Percentiles rank a stretch among this genome's conserved stretches.
These are phyloP conservation scores for Dactylellina leptospora DNA, from an alignment of 2,329 filamentous ascomycete genomes.

Conservation along the genomic window DNA sequence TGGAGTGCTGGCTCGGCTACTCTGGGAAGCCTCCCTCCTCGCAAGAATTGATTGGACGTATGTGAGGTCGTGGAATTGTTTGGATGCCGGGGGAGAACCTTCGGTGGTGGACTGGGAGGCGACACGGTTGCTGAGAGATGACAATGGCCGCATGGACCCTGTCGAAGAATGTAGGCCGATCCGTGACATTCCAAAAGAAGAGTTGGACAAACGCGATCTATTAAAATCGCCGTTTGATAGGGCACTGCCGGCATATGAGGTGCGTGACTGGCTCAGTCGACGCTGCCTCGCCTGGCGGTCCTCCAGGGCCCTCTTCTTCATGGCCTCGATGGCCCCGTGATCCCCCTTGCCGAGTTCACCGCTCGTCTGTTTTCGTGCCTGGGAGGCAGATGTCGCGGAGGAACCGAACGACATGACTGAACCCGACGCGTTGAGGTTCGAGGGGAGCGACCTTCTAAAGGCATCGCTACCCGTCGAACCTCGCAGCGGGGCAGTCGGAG, in stretches of 20 bases:
- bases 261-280: slow-evolving; percentile 24
- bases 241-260: slow-evolving; percentile 35
- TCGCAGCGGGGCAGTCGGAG: background rate
- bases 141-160: slow-evolving; percentile 32
- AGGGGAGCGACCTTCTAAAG: slow-evolving; percentile 19
- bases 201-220: slow-evolving; percentile 32
- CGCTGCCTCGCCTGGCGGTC: slow-evolving; percentile 19
- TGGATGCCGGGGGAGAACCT: slow-evolving; percentile 7
- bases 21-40: slow-evolving; percentile 28
- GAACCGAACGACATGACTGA: slow-evolving; percentile 33
- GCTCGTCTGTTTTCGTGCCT: slow-evolving; percentile 27
- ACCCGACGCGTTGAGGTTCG: slow-evolving; percentile 35
- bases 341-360: slow-evolving; percentile 43
- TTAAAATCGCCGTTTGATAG: slow-evolving; percentile 23
- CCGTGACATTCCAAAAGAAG: slow-evolving; percentile 45
- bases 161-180: slow-evolving; percentile 48
- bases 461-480: slow-evolving; percentile 1
- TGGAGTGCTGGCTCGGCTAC: slow-evolving; percentile 35
- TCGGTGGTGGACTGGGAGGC: background rate
- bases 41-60: slow-evolving; percentile 48
- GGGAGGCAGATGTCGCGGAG: slow-evolving; percentile 12
- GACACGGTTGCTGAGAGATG: slow-evolving; percentile 17
- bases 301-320: slow-evolving; percentile 39
- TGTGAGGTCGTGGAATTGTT: slow-evolving; percentile 32
- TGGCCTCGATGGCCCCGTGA: slow-evolving; percentile 27